Conservation (phyloP, 768 basidiomycete species). For the Suillus subalutaceus region DNA sequence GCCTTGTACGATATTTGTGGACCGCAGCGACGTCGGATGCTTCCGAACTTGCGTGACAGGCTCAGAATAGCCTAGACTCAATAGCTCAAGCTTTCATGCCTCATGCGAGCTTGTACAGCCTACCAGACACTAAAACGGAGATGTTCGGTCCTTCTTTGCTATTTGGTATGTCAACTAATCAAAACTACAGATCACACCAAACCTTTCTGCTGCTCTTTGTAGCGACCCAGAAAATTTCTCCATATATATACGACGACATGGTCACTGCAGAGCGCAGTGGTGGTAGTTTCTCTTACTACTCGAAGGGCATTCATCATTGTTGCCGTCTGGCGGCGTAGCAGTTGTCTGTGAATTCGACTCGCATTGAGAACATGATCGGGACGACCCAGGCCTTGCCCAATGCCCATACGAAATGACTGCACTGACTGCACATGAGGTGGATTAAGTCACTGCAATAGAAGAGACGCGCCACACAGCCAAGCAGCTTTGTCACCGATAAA, state of each 20-base stretch:
- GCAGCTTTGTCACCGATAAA: background rate
- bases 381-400: slow-evolving; percentile 49
- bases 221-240: background rate
- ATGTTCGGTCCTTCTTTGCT: background rate
- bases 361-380: slow-evolving; percentile 40
- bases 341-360: background rate
- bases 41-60: background rate
- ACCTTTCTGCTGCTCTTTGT: background rate
- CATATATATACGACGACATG: background rate
- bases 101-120: too few relatives aligned
- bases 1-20: background rate
- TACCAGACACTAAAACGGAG: background rate
- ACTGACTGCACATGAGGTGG: background rate
- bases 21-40: background rate
- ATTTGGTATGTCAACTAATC: background rate
- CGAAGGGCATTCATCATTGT: background rate
- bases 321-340: background rate
- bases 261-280: background rate
- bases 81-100: too few relatives aligned
- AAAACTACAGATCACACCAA: background rate
- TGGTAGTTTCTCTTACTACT: background rate
- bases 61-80: background rate
- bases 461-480: background rate
- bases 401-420: background rate
- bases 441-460: background rate